A percentile compares a stretch with the other conserved stretches of the same genome.
These are phyloP conservation scores for Phytophthora europaea DNA, from an alignment of 352 stramenopile genomes.

Conservation along the genomic window DNA sequence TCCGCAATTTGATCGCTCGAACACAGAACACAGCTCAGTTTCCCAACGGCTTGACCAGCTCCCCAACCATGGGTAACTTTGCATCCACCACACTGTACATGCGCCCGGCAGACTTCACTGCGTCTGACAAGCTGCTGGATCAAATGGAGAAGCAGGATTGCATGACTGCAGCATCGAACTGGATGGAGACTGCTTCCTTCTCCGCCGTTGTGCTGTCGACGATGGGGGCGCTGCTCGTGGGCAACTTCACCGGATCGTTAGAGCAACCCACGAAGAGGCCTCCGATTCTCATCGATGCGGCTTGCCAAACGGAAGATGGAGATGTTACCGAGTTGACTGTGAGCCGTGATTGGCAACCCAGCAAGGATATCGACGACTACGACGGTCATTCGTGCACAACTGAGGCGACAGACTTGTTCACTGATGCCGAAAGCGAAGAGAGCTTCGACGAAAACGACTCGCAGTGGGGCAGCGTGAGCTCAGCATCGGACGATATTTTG, in stretches of 20 bases:
- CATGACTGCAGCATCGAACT: not conserved
- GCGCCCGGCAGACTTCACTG: conserved; percentile 13
- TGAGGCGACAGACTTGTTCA: conserved; percentile 61
- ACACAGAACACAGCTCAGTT: not conserved
- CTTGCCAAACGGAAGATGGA: conserved; percentile 30
- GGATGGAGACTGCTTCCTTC: conserved; percentile 18
- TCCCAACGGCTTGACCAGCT: conserved; percentile 1
- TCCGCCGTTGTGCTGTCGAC: conserved; percentile 25
- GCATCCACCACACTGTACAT: conserved; percentile 43
- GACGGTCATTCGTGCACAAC: conserved; percentile 58
- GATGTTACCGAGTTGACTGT: conserved; percentile 11
- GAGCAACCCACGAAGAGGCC: conserved; percentile 11
- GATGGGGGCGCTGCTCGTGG: conserved; percentile 20
- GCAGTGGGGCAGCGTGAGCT: conserved; percentile 32
- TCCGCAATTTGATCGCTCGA: conserved; percentile 46
- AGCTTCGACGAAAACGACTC: conserved; percentile 33
- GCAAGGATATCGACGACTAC: conserved; percentile 18
- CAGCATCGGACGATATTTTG: conserved; percentile 20
- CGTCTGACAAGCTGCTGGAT: conserved; percentile 33
- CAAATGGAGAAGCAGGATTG: conserved; percentile 38
- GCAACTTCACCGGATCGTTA: conserved; percentile 20
- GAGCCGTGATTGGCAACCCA: conserved; percentile 17
- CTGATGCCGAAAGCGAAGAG: conserved; percentile 41
- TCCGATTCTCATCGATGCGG: conserved; percentile 18
- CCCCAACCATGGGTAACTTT: conserved; percentile 56